Evolutionary conservation across 345 rosid species (phyloP), one percentile per base, ranked within the genome.

Genomic region (Erodium maritimum): DNA sequence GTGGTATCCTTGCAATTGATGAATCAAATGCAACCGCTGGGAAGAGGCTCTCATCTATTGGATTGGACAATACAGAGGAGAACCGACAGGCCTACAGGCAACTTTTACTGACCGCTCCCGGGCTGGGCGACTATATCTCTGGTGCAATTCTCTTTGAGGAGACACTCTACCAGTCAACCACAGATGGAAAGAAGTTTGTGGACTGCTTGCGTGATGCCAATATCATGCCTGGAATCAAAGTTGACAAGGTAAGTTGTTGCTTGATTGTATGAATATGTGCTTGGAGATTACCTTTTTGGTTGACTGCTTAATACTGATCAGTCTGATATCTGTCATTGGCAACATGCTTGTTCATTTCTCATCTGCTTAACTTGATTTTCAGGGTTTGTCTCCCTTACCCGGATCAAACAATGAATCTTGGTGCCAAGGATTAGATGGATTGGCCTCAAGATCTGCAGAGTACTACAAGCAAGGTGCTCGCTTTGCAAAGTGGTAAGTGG

Each of bases 391-490:
- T 72, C 96, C 96, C 34, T 74, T 88, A 11, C 94, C 99, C 0
- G 96, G 99, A 54, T 91, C 99, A 65, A 89, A 91, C 76, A 80
- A 83, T 10, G 96, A 91, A 73, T 91, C 99, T 54, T 88, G 96
- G 99, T 91, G 99, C 85, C 99, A 91, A 80, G 99, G 96, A 21
- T 82, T 91, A 85, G 99, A 91, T 66, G 99, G 99, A 61, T 69
- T 91, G 81, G 95, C 95, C 21, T 86, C 99, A 64, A 82, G 99
- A 63, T 88, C 99, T 58, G 89, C 99, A 57, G 99, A 89, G 57
- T 91, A 91, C 88, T 91, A 91, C 93, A 86, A 89, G 81, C 99
- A 88, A 76, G 99, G 99, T 68, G 99, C 99, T 56, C 96, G 95
- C 52, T 91, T 91, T 69, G 99, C 99, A 42, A 91, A 91, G 75